These are phyloP conservation scores for Paspalum vaginatum DNA, from an alignment of 176 grass and related monocot species.

Conservation along the genomic window DNA sequence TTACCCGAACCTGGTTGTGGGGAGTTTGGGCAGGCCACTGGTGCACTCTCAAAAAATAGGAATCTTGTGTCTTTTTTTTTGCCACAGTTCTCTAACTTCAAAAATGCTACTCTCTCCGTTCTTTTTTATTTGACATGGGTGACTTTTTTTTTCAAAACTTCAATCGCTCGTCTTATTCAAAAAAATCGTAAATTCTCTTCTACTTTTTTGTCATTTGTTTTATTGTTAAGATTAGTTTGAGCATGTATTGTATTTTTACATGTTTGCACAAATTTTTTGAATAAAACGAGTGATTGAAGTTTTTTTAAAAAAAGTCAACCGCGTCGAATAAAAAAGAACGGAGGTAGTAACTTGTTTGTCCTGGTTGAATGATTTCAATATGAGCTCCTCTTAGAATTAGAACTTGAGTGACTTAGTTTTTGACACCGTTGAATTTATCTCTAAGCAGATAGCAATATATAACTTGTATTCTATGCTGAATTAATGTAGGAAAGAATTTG, in stretches of 20 bases:
- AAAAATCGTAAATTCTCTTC: too few relatives aligned
- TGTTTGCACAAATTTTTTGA: too few relatives aligned
- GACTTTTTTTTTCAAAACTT: too few relatives aligned
- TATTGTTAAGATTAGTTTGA: too few relatives aligned
- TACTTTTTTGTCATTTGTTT: too few relatives aligned
- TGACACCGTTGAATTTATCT: slow-evolving; percentile 16
- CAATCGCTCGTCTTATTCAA: too few relatives aligned
- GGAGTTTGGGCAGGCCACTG: not conserved
- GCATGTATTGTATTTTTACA: too few relatives aligned
- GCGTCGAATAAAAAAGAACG: too few relatives aligned
- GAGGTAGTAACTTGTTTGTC: slow-evolving; percentile 25
- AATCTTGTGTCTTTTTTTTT: slow-evolving; percentile 14
- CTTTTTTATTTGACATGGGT: too few relatives aligned
- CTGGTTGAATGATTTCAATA: slow-evolving; percentile 3
- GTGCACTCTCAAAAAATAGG: not conserved
- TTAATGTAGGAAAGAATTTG: slow-evolving; percentile 88
- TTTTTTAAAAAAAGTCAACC: too few relatives aligned
- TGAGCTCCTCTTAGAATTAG: slow-evolving; percentile 19
- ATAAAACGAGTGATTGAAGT: too few relatives aligned
- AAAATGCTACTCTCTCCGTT: too few relatives aligned
- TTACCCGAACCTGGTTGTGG: not conserved
- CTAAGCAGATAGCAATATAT: slow-evolving; percentile 13
- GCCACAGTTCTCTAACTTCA: not conserved
- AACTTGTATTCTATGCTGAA: slow-evolving; percentile 34
- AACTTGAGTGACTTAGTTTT: slow-evolving; percentile 17